A percentile compares a stretch with the other conserved stretches of the same genome.
These are phyloP conservation scores for Puccinia coronata DNA, from an alignment of 1,284 basidiomycete species.

Conservation along the genomic window DNA sequence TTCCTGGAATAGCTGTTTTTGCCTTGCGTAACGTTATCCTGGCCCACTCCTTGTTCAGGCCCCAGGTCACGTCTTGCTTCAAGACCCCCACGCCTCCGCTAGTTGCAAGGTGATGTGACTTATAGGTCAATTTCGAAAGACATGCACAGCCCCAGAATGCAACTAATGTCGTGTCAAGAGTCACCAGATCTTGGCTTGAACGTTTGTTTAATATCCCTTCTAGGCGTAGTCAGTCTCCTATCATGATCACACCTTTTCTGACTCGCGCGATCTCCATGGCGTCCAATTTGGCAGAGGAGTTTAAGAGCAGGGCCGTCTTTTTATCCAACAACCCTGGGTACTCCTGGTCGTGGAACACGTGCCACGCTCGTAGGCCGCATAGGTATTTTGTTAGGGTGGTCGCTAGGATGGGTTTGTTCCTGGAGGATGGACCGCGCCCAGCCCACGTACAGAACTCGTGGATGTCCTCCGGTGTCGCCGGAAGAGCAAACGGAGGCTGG, in stretches of 20 bases:
- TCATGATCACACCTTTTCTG: neutral
- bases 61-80: neutral
- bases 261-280: neutral
- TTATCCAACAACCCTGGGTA: neutral
- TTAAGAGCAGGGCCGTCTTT: neutral
- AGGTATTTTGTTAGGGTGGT: neutral
- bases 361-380: conserved; percentile 5
- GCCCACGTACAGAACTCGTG: conserved; percentile 18
- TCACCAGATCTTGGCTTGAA: neutral
- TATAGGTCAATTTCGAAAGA: neutral
- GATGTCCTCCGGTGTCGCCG: neutral
- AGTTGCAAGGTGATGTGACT: neutral
- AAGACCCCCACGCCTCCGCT: neutral
- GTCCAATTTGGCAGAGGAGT: neutral
- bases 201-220: neutral
- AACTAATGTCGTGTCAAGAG: neutral
- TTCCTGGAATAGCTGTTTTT: too few species aligned
- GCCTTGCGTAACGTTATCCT: too few species aligned
- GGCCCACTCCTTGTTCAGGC: too few species aligned
- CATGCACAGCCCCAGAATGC: conserved; percentile 24
- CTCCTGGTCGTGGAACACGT: neutral
- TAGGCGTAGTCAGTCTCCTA: neutral
- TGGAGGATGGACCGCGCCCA: neutral
- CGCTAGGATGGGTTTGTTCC: neutral
- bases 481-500: conserved; percentile 9